A percentile compares a stretch with the other conserved stretches of the same genome.
phyloP scores from a whole-genome alignment of 192 early-diverging fungal species.

The Thamnidium elegans region DNA sequence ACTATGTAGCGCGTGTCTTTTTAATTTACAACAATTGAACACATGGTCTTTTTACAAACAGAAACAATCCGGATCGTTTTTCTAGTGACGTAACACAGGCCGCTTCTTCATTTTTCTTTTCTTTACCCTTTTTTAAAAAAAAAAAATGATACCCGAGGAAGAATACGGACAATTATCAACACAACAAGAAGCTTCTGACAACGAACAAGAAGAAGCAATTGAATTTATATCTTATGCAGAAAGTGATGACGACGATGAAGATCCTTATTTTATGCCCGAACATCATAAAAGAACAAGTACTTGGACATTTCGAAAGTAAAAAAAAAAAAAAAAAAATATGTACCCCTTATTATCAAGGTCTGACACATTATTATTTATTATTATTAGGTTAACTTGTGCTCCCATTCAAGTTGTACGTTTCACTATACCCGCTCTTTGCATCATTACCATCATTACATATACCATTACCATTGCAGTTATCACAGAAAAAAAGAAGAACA shows the following conservation, averaged over 20 bases:
- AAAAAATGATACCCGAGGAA: slow-evolving; percentile 17
- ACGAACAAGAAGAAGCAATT: slow-evolving; percentile 32
- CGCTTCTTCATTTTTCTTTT: too few species aligned
- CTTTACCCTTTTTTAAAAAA: too few species aligned
- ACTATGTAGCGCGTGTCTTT: too few species aligned
- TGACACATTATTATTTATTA: too few species aligned
- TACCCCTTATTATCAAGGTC: neutral
- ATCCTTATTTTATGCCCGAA: slow-evolving; percentile 39
- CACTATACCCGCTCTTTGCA: slow-evolving; percentile 31
- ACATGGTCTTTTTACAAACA: too few species aligned
- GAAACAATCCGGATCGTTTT: too few species aligned
- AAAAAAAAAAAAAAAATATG: neutral
- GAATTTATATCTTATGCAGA: slow-evolving; percentile 43
- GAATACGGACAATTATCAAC: slow-evolving; percentile 9
- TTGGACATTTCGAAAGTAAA: slow-evolving; percentile 28
- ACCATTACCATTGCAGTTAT: slow-evolving; percentile 33
- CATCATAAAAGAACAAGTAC: slow-evolving; percentile 40
- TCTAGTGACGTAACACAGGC: too few species aligned
- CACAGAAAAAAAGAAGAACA: slow-evolving; percentile 18
- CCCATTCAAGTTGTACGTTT: slow-evolving; percentile 36
- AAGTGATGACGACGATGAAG: slow-evolving; percentile 43
- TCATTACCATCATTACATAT: slow-evolving; percentile 33
- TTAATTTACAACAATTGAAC: too few species aligned
- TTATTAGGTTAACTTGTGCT: slow-evolving; percentile 31
- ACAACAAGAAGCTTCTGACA: slow-evolving; percentile 17